Conservation (phyloP, 306 rosid species). For the Astragalus membranaceus region DNA sequence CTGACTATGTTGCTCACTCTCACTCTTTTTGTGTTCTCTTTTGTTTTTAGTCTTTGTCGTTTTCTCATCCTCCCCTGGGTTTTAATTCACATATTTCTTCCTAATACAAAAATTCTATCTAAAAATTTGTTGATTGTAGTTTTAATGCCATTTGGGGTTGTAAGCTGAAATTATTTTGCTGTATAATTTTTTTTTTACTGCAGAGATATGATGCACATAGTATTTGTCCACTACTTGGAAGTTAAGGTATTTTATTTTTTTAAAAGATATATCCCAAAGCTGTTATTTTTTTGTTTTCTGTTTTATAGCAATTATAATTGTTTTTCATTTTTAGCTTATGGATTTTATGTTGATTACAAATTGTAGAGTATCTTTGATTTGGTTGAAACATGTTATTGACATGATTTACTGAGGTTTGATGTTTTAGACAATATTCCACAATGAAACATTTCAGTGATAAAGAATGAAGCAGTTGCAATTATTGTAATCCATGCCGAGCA, state of each 20-base stretch:
- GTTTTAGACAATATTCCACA: background rate
- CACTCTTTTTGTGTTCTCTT: background rate
- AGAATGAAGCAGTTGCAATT: background rate
- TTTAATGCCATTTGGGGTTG: background rate
- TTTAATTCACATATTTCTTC: background rate
- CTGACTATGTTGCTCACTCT: background rate
- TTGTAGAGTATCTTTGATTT: background rate
- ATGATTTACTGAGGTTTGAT: background rate
- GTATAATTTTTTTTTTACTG: constrained; percentile 28
- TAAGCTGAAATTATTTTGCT: background rate
- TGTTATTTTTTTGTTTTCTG: background rate
- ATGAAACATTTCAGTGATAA: background rate
- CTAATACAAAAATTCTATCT: background rate
- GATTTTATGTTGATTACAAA: background rate
- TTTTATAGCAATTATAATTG: background rate
- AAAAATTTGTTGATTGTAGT: background rate
- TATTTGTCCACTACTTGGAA: constrained; percentile 92
- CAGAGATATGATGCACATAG: constrained; percentile 91
- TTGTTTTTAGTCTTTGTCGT: constrained; percentile 6
- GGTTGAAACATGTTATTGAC: constrained; percentile 7
- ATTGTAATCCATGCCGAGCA: background rate
- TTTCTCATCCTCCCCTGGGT: background rate
- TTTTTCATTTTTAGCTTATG: constrained; percentile 4
- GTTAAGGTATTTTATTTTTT: constrained; percentile 60
- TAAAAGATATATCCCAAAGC: background rate